A percentile compares a stretch with the other conserved stretches of the same genome.
Conservation (phyloP, 176 grass and related monocot species). For the Tillandsia leiboldiana region DNA sequence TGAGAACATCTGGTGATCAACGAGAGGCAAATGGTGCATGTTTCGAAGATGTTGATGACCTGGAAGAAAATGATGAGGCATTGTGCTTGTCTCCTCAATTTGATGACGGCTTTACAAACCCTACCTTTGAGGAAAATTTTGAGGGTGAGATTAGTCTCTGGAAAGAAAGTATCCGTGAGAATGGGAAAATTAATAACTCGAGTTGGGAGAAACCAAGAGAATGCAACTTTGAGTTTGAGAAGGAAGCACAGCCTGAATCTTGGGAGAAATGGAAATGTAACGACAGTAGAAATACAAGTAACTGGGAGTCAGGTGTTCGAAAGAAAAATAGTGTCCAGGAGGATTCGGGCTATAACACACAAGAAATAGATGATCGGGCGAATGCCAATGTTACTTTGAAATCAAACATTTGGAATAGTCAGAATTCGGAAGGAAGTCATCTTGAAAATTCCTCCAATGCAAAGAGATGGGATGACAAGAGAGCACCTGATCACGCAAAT, state of each 20-base stretch:
- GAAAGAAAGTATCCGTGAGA: constrained; percentile 33
- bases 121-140: constrained; percentile 61
- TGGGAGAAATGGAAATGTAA: neutral
- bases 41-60: constrained; percentile 72
- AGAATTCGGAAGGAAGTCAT: constrained; percentile 15
- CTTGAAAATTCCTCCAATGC: constrained; percentile 13
- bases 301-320: neutral
- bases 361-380: constrained; percentile 18
- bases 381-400: constrained; percentile 3
- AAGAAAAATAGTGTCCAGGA: neutral
- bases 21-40: constrained; percentile 39
- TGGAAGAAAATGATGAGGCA: constrained; percentile 38
- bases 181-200: constrained; percentile 15
- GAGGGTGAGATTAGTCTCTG: constrained; percentile 35
- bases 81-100: constrained; percentile 64
- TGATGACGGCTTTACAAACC: constrained; percentile 42
- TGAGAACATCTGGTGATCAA: constrained; percentile 41
- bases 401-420: constrained; percentile 30
- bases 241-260: neutral
- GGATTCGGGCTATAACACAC: neutral
- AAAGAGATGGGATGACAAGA: constrained; percentile 24
- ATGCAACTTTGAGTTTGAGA: neutral
- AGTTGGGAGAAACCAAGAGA: constrained; percentile 32
- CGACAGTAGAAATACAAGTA: neutral
- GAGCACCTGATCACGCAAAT: constrained; percentile 28